phyloP scores from a whole-genome alignment of 805 yeast genomes.

The Yarrowia hollandica region DNA sequence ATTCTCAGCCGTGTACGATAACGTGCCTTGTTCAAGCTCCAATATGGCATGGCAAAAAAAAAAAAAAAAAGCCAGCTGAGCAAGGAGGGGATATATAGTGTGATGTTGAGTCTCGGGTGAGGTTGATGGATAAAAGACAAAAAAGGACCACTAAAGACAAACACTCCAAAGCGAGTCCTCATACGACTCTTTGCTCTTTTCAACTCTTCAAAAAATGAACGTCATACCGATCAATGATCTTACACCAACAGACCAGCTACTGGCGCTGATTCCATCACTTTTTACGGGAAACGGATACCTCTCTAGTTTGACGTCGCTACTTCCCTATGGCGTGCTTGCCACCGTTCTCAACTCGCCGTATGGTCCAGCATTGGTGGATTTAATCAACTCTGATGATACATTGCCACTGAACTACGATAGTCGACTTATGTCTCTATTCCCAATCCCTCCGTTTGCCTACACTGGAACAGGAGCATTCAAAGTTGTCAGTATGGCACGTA shows the following conservation, averaged over 20 bases:
- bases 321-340: background rate
- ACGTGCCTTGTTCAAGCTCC: too few species aligned
- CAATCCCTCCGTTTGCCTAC: background rate
- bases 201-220: too few species aligned
- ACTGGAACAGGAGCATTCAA: slow-evolving; percentile 14
- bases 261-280: background rate
- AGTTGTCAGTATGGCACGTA: background rate
- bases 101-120: too few species aligned
- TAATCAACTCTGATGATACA: background rate
- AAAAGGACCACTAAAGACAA: too few species aligned
- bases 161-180: too few species aligned
- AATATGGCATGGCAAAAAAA: too few species aligned
- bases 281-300: slow-evolving; percentile 17
- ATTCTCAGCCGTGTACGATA: too few species aligned
- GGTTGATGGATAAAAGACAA: too few species aligned
- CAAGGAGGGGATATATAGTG: too few species aligned
- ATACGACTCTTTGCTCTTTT: too few species aligned
- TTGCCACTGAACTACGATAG: background rate
- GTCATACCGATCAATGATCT: background rate
- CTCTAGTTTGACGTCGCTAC: background rate
- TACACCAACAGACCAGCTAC: background rate
- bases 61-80: too few species aligned
- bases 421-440: background rate
- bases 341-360: background rate
- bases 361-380: background rate